phyloP scores from a whole-genome alignment of 352 stramenopile genomes.

The Chrysophaeum taylorii region DNA sequence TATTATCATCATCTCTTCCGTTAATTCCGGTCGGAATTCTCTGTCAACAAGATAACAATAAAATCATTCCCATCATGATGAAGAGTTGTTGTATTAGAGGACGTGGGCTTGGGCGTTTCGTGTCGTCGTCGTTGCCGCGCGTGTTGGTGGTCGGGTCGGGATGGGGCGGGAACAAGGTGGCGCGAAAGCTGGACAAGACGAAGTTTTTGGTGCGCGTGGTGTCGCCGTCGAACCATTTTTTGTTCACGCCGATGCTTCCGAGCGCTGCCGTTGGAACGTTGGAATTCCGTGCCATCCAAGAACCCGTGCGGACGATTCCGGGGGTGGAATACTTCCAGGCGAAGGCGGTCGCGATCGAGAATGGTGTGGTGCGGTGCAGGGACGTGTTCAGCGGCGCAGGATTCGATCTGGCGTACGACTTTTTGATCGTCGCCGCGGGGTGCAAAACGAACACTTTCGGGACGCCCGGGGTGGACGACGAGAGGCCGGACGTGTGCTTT shows the following conservation, averaged over 20 bases:
- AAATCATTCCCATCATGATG: too few species aligned
- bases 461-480: slow-evolving; percentile 56
- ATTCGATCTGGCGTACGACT: slow-evolving; percentile 72
- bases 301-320: slow-evolving; percentile 73
- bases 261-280: slow-evolving; percentile 81
- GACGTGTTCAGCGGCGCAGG: slow-evolving; percentile 36
- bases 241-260: slow-evolving; percentile 92
- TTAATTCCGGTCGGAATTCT: too few species aligned
- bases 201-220: slow-evolving; percentile 45
- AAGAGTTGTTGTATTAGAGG: too few species aligned
- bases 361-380: slow-evolving; percentile 58
- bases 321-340: slow-evolving; percentile 57
- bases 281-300: slow-evolving; percentile 90
- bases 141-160: slow-evolving; percentile 30
- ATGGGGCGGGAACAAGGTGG: slow-evolving; percentile 46
- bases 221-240: slow-evolving; percentile 76
- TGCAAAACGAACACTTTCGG: slow-evolving; percentile 87
- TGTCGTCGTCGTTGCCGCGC: too few species aligned
- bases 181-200: slow-evolving; percentile 39
- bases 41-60: too few species aligned
- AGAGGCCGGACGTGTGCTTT: slow-evolving; percentile 74
- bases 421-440: slow-evolving; percentile 78
- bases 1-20: too few species aligned
- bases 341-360: slow-evolving; percentile 56
- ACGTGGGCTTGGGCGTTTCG: too few species aligned